Evolutionary conservation across 1,284 basidiomycete species (phyloP).

Genomic region (Irpex rosettiformis): DNA sequence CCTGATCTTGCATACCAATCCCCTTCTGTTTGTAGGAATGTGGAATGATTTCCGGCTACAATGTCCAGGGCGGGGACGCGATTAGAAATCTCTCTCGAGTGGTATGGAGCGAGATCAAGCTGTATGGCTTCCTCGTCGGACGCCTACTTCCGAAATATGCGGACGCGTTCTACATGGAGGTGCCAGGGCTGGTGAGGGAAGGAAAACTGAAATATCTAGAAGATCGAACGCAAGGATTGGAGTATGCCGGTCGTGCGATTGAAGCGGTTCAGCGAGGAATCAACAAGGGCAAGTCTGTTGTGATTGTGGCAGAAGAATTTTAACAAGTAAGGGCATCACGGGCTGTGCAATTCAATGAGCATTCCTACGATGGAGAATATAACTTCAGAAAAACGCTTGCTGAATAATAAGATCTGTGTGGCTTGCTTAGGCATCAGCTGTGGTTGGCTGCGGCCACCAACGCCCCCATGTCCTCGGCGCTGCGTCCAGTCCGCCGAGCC

Average conservation of each 20-base stretch:
- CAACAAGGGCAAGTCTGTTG: constrained; percentile 57
- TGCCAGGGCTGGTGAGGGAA: constrained; percentile 47
- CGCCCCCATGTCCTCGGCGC: neutral
- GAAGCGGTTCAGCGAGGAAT: constrained; percentile 50
- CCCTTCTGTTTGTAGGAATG: neutral
- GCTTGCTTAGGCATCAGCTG: neutral
- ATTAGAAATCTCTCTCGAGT: constrained; percentile 25
- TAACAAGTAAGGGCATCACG: constrained; percentile 25
- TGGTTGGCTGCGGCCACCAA: neutral
- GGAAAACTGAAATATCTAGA: constrained; percentile 63
- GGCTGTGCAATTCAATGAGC: too few relatives aligned
- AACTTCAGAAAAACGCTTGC: too few relatives aligned
- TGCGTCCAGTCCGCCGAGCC: neutral
- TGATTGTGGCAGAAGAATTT: constrained; percentile 42
- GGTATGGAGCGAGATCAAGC: constrained; percentile 46
- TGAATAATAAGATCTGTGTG: too few relatives aligned
- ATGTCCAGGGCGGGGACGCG: neutral
- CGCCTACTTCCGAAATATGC: constrained; percentile 37
- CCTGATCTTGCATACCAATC: neutral
- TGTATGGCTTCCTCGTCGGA: constrained; percentile 59
- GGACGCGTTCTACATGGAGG: constrained; percentile 45
- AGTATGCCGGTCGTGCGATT: constrained; percentile 48
- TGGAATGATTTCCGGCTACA: neutral
- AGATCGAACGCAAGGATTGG: constrained; percentile 47
- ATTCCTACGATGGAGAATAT: too few relatives aligned